Evolutionary conservation across 345 rosid species (phyloP), one percentile per base, ranked within the genome.

Genomic region (Lepidium aucheri): DNA sequence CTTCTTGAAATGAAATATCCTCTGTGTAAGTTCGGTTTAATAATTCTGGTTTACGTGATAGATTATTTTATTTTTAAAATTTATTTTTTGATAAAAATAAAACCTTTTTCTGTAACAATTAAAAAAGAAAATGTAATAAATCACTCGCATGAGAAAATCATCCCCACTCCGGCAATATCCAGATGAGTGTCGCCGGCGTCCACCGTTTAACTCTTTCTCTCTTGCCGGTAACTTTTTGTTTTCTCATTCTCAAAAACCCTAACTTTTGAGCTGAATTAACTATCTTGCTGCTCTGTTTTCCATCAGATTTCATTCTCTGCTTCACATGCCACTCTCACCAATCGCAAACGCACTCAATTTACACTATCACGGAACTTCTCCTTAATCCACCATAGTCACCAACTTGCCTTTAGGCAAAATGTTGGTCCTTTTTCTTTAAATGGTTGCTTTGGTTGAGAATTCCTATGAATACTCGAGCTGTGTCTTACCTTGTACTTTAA

Each of bases 161-260:
- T n/a, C n/a, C 3, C 3, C 22, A 1, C 26, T 9, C 60, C 39
- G 47, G 13, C 49, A 15, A 64, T 28, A 11, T 20, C 51, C 51
- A 46, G 53, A 70, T 70, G 75, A 63, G 57, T 71, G 58, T 63
- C 50, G 42, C 55, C 43, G 63, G 69, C 57, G 49, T 17, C 36
- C 56, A 62, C 49, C 57, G 64, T 39, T 30, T 63, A 28, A 17
- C n/a, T 9, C 52, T 32, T 38, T 3, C 64, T 45, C 35, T 45
- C 34, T 10, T 33, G 15, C 52, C 75, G 75, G 75, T 71, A 71
- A 34, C 0, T 0, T 39, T 17, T 5, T 7, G 12, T 10, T 15
- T 7, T 22, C 13, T 28, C 11, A 2, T 13, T 53, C 56, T 36
- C 9, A 13, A 0, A 8, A 49, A 49, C n/a, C 17, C 39, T 6